phyloP scores from a whole-genome alignment of 257 asterid species.

The Knoxia roxburghii region DNA sequence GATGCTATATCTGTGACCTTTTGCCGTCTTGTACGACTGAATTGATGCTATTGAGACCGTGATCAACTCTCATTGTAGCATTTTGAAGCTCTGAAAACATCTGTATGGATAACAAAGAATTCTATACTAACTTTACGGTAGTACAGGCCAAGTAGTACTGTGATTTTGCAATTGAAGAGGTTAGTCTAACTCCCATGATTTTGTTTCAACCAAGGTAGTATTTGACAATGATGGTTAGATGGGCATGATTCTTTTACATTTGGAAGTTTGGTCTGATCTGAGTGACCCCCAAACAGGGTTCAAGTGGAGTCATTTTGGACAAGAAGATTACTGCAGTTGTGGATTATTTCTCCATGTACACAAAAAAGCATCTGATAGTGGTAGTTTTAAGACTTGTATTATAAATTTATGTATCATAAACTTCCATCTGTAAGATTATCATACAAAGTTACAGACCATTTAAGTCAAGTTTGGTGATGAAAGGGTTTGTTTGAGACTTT shows the following conservation, averaged over 20 bases:
- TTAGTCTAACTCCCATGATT: background rate
- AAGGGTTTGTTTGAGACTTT: no score
- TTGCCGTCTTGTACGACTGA: background rate
- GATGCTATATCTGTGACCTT: background rate
- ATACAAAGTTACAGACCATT: background rate
- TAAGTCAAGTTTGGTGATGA: background rate
- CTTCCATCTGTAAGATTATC: background rate
- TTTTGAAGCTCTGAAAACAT: background rate
- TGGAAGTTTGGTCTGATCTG: background rate
- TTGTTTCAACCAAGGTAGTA: background rate
- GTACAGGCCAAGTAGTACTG: background rate
- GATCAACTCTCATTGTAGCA: background rate
- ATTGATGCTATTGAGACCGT: background rate
- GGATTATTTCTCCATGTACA: background rate
- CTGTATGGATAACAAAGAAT: slow-evolving; percentile 2
- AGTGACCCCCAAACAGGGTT: background rate
- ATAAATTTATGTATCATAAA: background rate
- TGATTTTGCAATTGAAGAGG: slow-evolving; percentile 8
- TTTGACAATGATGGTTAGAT: background rate
- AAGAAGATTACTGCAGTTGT: background rate
- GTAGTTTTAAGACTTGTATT: background rate
- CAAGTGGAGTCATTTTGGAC: background rate
- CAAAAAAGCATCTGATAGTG: background rate
- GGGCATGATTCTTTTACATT: background rate
- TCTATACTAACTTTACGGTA: background rate